Conservation (phyloP, 176 grass and related monocot genomes). For the Lolium perenne region DNA sequence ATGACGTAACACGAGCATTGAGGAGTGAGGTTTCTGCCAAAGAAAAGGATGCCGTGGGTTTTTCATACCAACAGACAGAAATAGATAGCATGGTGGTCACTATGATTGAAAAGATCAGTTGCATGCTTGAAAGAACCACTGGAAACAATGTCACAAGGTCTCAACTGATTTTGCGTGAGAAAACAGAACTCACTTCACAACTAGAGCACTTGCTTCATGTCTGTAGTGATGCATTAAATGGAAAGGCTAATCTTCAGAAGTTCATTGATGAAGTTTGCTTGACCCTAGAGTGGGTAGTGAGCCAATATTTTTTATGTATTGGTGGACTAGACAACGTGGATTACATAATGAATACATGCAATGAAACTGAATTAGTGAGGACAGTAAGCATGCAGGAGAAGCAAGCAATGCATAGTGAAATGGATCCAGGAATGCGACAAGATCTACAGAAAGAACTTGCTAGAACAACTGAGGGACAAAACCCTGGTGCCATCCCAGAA, state of each 20-base stretch:
- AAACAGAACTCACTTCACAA: conserved; percentile 46
- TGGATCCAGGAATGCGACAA: background rate
- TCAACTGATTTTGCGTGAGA: conserved; percentile 33
- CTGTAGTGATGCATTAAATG: conserved; percentile 50
- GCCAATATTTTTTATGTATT: conserved; percentile 42
- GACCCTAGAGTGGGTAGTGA: conserved; percentile 54
- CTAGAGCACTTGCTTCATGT: conserved; percentile 48
- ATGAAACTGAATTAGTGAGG: conserved; percentile 42
- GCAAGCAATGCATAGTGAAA: conserved; percentile 7
- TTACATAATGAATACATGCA: conserved; percentile 31
- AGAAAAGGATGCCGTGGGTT: background rate
- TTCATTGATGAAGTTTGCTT: conserved; percentile 46
- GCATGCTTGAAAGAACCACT: conserved; percentile 35
- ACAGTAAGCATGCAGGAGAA: conserved; percentile 30
- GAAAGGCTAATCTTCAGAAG: conserved; percentile 47
- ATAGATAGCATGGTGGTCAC: conserved; percentile 34
- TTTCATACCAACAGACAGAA: conserved; percentile 23
- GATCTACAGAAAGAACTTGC: conserved; percentile 13
- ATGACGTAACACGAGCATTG: conserved; percentile 61
- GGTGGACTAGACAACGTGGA: conserved; percentile 43
- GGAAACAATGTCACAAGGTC: conserved; percentile 36
- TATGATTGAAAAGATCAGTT: conserved; percentile 35
- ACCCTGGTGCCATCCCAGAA: background rate
- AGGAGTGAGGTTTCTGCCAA: conserved; percentile 29
- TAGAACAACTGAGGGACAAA: background rate